Evolutionary conservation across 768 basidiomycete species (phyloP), one percentile per base, ranked within the genome.

Genomic region (Termitomyces sp.): DNA sequence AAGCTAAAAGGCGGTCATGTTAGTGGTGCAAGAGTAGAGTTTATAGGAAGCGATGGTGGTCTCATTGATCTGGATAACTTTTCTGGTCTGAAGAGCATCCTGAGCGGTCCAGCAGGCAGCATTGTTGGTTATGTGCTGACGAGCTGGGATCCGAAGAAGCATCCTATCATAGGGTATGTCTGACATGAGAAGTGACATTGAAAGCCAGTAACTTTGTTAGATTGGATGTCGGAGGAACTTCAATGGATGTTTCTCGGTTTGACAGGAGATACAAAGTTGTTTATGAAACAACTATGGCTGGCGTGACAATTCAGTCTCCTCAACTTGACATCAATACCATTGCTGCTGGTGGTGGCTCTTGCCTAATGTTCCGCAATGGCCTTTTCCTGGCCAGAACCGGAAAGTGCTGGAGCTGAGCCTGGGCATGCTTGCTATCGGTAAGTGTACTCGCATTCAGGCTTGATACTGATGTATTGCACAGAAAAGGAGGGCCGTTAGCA

Each of bases 251-350:
- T 3, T 96, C 94, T 7, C 85, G 96, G 38, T 98, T 90, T 70
- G 90, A 91, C 18, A 96, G 95, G 0, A 81, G 90, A 36, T 95
- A 94, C 69, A 95, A 98, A 71, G 82, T 93, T 18, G 93, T 96
- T 2, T 96, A 94, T 68, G 96, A 98, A 72, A 95, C 96, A 0
- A 96, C 95, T 0, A 98, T 96, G 0, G 96, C 96, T 0, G 94
- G 95, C 1, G 89, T 97, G 20, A 91, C 91, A 0, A 92, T 98
- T 55, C 93, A 96, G 70, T 90, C 89, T 1, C 93, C 95, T 0
- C 94, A 96, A 67, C 83, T 98, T 18, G 95, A 97, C 68, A 96
- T 98, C 73, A 96, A 96, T 71, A 94, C 93, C 7, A 94, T 97
- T 51, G 96, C 96, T 7, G 96, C 96, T 0, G 96, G 96, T 2